Evolutionary conservation across 257 asterid genomes (phyloP).

Genomic region (Solanum chilense): DNA sequence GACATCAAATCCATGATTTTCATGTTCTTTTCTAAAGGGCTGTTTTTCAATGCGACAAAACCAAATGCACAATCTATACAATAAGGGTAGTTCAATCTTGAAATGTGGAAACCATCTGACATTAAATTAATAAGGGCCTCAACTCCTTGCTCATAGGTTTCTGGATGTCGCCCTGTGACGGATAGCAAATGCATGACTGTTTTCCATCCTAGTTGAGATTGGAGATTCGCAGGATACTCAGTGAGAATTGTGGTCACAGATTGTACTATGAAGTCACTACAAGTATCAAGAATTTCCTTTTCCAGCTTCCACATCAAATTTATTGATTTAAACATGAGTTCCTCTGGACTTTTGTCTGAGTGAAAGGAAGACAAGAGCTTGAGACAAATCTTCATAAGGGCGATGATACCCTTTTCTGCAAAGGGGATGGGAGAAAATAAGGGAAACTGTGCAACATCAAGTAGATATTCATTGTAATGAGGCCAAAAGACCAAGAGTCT

Average conservation of each 20-base stretch:
- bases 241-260: conserved; percentile 45
- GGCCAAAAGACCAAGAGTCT: conserved; percentile 72
- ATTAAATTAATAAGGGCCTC: conserved; percentile 47
- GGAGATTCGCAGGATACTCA: conserved; percentile 54
- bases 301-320: conserved; percentile 79
- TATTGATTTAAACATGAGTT: conserved; percentile 68
- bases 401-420: conserved; percentile 53
- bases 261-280: conserved; percentile 53
- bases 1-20: conserved; percentile 70
- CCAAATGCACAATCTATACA: conserved; percentile 79
- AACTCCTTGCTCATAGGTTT: conserved; percentile 69
- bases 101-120: conserved; percentile 39
- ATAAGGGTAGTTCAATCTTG: conserved; percentile 51
- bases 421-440: conserved; percentile 73
- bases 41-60: conserved; percentile 73
- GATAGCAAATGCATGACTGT: conserved; percentile 63
- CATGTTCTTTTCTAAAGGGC: conserved; percentile 57
- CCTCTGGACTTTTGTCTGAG: conserved; percentile 49
- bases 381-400: conserved; percentile 60
- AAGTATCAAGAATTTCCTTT: conserved; percentile 75
- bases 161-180: conserved; percentile 82
- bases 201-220: conserved; percentile 72
- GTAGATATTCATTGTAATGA: conserved; percentile 62
- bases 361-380: conserved; percentile 47
- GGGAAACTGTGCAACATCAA: conserved; percentile 68